Evolutionary conservation across 2,329 filamentous ascomycete genomes (phyloP).

Genomic region (Gnomoniopsis smithogilvyi): DNA sequence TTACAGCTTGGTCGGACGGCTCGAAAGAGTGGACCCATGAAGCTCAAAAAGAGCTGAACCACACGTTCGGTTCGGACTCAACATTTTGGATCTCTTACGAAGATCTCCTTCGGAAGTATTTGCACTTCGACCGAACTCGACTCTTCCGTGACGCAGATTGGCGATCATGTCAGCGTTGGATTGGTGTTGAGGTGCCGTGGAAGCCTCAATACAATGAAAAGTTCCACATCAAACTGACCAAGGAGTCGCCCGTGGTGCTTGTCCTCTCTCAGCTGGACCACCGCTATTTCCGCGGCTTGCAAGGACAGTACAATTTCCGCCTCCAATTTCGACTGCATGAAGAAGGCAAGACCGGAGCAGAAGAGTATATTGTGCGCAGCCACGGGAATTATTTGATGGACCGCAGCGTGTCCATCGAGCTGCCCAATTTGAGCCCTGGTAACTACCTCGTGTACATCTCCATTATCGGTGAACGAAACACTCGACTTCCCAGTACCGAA

Average conservation of each 20-base stretch:
- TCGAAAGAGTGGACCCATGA: slow-evolving; percentile 82
- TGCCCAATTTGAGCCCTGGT: slow-evolving; percentile 66
- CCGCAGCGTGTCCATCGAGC: slow-evolving; percentile 73
- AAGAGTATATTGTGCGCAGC: slow-evolving; percentile 54
- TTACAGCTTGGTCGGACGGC: slow-evolving; percentile 67
- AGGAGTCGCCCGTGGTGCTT: slow-evolving; percentile 49
- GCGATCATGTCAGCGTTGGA: slow-evolving; percentile 45
- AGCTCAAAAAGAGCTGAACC: slow-evolving; percentile 68
- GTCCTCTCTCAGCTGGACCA: slow-evolving; percentile 56
- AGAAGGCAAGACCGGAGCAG: slow-evolving; percentile 36
- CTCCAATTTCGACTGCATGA: slow-evolving; percentile 53
- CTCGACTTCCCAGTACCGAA: slow-evolving; percentile 52
- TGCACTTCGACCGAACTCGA: slow-evolving; percentile 55
- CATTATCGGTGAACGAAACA: slow-evolving; percentile 62
- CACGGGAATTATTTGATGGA: slow-evolving; percentile 58
- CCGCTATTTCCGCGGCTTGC: slow-evolving; percentile 54
- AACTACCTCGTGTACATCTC: slow-evolving; percentile 75
- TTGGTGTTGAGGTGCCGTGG: slow-evolving; percentile 49
- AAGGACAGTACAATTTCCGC: slow-evolving; percentile 54
- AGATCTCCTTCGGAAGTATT: slow-evolving; percentile 57
- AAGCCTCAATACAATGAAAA: slow-evolving; percentile 53
- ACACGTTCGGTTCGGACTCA: slow-evolving; percentile 75
- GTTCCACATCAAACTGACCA: slow-evolving; percentile 49
- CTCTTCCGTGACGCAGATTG: slow-evolving; percentile 54
- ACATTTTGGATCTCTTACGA: slow-evolving; percentile 60